Percentiles rank a stretch among this genome's conserved stretches.
phyloP scores from a whole-genome alignment of 768 basidiomycete genomes.

The Kwoniella sp. region DNA sequence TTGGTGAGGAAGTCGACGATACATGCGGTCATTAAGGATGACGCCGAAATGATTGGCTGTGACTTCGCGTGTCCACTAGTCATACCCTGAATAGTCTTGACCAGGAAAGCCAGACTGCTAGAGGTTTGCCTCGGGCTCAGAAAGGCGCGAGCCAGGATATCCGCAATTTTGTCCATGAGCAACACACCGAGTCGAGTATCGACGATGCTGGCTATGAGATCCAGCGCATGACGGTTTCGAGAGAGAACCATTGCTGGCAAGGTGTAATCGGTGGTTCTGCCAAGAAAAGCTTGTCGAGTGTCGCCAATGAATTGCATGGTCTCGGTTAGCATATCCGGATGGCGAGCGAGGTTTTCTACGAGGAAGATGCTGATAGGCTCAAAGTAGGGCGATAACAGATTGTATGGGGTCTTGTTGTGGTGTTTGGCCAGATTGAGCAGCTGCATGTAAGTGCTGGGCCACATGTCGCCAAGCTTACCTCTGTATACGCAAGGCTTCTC shows the following conservation, averaged over 20 bases:
- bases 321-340: conserved; percentile 30
- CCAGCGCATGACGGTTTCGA: conserved; percentile 19
- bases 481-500: conserved; percentile 34
- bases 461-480: conserved; percentile 24
- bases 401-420: conserved; percentile 39
- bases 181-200: conserved; percentile 28
- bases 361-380: conserved; percentile 37
- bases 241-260: conserved; percentile 35
- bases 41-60: conserved; percentile 16
- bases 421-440: conserved; percentile 27
- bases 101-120: conserved; percentile 27
- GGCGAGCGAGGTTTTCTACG: conserved; percentile 16
- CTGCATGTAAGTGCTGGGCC: conserved; percentile 18
- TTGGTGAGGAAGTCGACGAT: conserved; percentile 67
- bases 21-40: conserved; percentile 58
- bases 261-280: conserved; percentile 34
- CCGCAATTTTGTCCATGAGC: conserved; percentile 30
- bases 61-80: conserved; percentile 9
- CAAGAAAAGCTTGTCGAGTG: conserved; percentile 35
- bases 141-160: conserved; percentile 35
- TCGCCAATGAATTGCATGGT: conserved; percentile 38
- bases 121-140: conserved; percentile 21
- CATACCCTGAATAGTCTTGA: conserved; percentile 25
- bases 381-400: conserved; percentile 37
- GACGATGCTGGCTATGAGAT: conserved; percentile 26